These are phyloP conservation scores for Vigna radiata DNA, from an alignment of 306 rosid species.

Conservation along the genomic window DNA sequence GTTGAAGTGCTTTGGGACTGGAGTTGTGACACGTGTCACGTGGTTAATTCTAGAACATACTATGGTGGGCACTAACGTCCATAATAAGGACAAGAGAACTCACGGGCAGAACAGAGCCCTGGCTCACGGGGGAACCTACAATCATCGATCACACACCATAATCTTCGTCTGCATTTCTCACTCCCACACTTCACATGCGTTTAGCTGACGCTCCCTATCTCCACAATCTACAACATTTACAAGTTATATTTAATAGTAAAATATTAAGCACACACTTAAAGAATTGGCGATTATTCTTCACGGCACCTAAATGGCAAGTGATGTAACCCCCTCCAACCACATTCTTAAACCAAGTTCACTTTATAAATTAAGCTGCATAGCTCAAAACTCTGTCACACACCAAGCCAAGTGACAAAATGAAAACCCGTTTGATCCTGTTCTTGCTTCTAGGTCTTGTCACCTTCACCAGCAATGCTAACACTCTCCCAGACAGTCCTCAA, in stretches of 20 bases:
- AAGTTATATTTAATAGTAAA: background rate
- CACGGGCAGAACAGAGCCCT: slow-evolving; percentile 49
- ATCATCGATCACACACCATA: slow-evolving; percentile 33
- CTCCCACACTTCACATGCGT: slow-evolving; percentile 19
- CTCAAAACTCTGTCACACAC: slow-evolving; percentile 38
- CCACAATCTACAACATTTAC: background rate
- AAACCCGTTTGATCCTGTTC: slow-evolving; percentile 40
- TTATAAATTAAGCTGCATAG: slow-evolving; percentile 37
- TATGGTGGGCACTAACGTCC: slow-evolving; percentile 41
- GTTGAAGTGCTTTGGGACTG: background rate
- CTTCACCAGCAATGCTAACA: slow-evolving; percentile 27
- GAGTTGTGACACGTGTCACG: slow-evolving; percentile 38
- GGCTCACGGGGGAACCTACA: slow-evolving; percentile 48
- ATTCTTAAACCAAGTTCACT: slow-evolving; percentile 2
- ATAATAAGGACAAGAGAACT: slow-evolving; percentile 39
- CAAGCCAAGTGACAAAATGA: slow-evolving; percentile 44
- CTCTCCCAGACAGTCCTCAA: slow-evolving; percentile 29
- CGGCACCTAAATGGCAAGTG: background rate
- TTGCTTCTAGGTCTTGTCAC: slow-evolving; percentile 29
- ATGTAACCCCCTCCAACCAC: background rate
- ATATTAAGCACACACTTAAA: slow-evolving; percentile 9
- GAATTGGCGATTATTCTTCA: slow-evolving; percentile 20
- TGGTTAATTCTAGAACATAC: slow-evolving; percentile 39
- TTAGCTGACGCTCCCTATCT: background rate
- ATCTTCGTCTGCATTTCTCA: background rate